Evolutionary conservation across 208 protist species (phyloP).

Genomic region (Angomonas ambiguus): DNA sequence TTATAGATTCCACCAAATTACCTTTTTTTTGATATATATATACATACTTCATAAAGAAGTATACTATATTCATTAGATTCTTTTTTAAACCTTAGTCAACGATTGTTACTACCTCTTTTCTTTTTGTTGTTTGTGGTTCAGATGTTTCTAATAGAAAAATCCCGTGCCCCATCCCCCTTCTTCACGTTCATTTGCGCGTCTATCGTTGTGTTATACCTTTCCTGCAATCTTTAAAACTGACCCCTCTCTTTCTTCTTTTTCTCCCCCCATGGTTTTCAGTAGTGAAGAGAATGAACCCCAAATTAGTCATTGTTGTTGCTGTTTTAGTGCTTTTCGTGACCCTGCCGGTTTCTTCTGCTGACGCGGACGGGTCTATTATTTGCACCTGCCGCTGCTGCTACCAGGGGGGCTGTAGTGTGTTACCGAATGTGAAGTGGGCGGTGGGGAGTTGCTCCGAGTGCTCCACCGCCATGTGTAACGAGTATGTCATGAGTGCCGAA

Average conservation of each 20-base stretch:
- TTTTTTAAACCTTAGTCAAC: not conserved
- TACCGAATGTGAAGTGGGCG: constrained; percentile 48
- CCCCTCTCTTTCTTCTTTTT: not conserved
- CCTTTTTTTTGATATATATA: not conserved
- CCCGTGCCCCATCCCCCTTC: too few species aligned
- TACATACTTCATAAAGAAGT: not conserved
- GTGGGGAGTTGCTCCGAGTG: constrained; percentile 44
- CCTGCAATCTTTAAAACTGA: constrained; percentile 3
- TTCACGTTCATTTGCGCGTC: too few species aligned
- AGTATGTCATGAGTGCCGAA: constrained; percentile 42
- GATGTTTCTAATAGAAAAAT: too few species aligned
- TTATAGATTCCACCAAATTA: too few species aligned
- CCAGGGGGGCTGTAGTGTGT: constrained; percentile 53
- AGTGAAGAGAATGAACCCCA: not conserved
- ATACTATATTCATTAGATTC: not conserved
- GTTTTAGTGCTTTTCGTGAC: not conserved
- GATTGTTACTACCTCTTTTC: not conserved
- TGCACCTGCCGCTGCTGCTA: constrained; percentile 82
- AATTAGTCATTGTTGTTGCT: not conserved
- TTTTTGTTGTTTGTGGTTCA: too few species aligned
- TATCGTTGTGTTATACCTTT: constrained; percentile 1
- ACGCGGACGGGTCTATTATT: constrained; percentile 15
- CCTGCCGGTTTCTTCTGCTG: not conserved
- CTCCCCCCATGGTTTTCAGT: not conserved
- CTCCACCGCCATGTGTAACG: constrained; percentile 51